These are phyloP conservation scores for Amphicarpaea edgeworthii DNA, from an alignment of 306 rosid species.

Conservation along the genomic window DNA sequence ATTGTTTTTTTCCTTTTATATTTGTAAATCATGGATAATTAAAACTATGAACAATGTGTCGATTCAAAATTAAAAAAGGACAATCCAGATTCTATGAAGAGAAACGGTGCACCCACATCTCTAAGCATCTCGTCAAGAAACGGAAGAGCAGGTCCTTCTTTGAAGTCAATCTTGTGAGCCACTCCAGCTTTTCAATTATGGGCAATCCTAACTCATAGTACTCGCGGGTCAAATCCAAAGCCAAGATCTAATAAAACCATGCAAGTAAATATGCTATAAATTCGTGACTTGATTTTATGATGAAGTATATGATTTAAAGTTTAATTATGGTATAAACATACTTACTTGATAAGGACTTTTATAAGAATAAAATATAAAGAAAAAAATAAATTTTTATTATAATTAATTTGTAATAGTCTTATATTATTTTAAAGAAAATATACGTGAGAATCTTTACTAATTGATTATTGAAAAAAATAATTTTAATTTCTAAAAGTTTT, in stretches of 20 bases:
- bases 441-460: no score
- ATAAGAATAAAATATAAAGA: no score
- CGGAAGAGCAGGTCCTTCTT: slow-evolving; percentile 92
- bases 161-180: slow-evolving; percentile 84
- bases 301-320: not conserved
- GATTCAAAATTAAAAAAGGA: no score
- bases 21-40: no score
- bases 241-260: slow-evolving; percentile 65
- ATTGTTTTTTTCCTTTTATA: no score
- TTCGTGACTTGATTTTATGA: not conserved
- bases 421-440: no score
- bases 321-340: not conserved
- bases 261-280: not conserved
- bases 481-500: no score
- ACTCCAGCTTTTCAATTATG: slow-evolving; percentile 79
- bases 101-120: slow-evolving; percentile 55
- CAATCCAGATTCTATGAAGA: not conserved
- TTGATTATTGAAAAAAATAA: no score
- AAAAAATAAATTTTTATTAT: no score
- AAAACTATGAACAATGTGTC: no score
- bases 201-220: slow-evolving; percentile 85
- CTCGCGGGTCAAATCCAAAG: slow-evolving; percentile 83
- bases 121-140: slow-evolving; percentile 66
- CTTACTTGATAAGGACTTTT: no score
- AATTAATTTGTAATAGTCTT: no score